phyloP scores from a whole-genome alignment of 306 rosid species.

The Dryas alaskensis region DNA sequence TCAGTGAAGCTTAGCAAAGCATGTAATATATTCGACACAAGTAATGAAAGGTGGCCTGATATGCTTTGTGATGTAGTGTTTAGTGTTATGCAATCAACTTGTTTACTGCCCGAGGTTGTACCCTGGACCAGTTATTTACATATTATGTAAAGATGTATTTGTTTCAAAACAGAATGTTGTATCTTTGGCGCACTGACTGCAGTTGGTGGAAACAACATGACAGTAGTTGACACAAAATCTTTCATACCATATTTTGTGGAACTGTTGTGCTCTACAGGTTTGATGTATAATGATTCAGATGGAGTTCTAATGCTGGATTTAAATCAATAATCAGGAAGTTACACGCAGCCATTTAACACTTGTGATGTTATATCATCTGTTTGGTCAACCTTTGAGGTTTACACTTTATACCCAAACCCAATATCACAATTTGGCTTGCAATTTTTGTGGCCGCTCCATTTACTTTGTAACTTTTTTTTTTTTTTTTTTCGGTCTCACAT shows the following conservation, averaged over 20 bases:
- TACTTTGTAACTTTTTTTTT: too few species aligned
- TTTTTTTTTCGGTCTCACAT: too few species aligned
- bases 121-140: neutral
- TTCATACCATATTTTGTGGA: neutral
- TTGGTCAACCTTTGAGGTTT: too few species aligned
- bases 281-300: neutral
- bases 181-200: neutral
- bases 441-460: too few species aligned
- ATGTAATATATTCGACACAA: neutral
- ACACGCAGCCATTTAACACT: too few species aligned
- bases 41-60: neutral
- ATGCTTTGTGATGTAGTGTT: neutral
- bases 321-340: too few species aligned
- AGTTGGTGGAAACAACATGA: neutral
- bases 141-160: neutral
- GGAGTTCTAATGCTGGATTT: too few species aligned
- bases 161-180: neutral
- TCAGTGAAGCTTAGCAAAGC: neutral
- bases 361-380: too few species aligned
- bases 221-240: neutral
- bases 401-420: too few species aligned
- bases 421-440: too few species aligned
- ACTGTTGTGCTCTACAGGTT: neutral
- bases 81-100: neutral
- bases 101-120: neutral